Evolutionary conservation across 306 rosid species (phyloP).

Genomic region (Geum urbanum): DNA sequence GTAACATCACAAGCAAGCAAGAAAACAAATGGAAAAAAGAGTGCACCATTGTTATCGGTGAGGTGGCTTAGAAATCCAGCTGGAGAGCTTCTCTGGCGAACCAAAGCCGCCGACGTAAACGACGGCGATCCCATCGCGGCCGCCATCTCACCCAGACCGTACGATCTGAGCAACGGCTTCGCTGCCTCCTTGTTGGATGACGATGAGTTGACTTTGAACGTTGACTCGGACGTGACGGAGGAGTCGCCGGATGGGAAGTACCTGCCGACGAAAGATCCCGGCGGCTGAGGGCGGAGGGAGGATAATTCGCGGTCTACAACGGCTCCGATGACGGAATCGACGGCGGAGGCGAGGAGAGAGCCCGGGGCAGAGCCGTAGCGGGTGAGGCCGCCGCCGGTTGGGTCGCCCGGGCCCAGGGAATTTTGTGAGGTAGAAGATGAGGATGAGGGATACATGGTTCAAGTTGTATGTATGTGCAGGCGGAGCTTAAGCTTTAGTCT

Average conservation of each 20-base stretch:
- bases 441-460: constrained; percentile 35
- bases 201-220: constrained; percentile 35
- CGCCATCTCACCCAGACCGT: constrained; percentile 35
- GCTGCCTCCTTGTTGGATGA: not conserved
- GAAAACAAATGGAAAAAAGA: not conserved
- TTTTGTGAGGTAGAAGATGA: constrained; percentile 44
- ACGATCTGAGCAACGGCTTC: constrained; percentile 32
- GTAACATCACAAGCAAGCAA: not conserved
- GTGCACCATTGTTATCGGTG: constrained; percentile 38
- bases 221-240: constrained; percentile 35
- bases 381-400: constrained; percentile 38
- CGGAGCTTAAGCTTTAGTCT: not conserved
- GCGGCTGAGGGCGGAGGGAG: constrained; percentile 22
- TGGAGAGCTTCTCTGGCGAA: constrained; percentile 93
- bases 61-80: constrained; percentile 73
- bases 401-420: constrained; percentile 27
- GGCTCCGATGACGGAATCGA: constrained; percentile 54
- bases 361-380: constrained; percentile 77
- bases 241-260: constrained; percentile 40
- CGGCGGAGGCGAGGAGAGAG: constrained; percentile 52
- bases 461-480: not conserved
- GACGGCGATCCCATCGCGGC: constrained; percentile 34
- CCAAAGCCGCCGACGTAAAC: constrained; percentile 37
- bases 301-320: constrained; percentile 37
- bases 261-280: constrained; percentile 20